A percentile compares a stretch with the other conserved stretches of the same genome.
These are phyloP conservation scores for Penicillium daleae DNA, from an alignment of 495 filamentous ascomycete species.

Conservation along the genomic window DNA sequence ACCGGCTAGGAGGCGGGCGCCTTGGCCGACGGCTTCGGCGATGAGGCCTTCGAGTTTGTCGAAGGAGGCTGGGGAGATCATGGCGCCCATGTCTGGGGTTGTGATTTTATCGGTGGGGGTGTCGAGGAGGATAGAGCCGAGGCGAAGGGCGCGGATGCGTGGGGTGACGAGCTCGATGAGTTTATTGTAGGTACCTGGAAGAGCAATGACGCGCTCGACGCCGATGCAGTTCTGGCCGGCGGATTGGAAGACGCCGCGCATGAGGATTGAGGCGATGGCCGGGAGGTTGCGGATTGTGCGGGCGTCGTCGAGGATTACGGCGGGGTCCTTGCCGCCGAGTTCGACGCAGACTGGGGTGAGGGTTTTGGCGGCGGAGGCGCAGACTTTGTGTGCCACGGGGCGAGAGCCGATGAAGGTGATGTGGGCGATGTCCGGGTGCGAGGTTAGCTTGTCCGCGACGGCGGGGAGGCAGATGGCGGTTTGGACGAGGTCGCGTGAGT, in stretches of 20 bases:
- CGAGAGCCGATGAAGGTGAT: constrained; percentile 97
- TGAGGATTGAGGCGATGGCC: constrained; percentile 75
- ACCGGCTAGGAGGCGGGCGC: constrained; percentile 80
- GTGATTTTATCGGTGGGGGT: constrained; percentile 28
- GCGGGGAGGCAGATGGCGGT: constrained; percentile 84
- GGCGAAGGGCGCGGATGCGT: constrained; percentile 70
- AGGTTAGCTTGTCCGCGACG: constrained; percentile 80
- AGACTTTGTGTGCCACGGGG: constrained; percentile 85
- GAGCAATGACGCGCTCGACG: constrained; percentile 87
- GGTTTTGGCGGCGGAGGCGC: constrained; percentile 77
- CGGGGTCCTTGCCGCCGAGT: constrained; percentile 93
- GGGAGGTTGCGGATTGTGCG: constrained; percentile 60
- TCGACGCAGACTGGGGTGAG: constrained; percentile 87
- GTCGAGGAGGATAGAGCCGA: constrained; percentile 66
- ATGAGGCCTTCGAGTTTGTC: constrained; percentile 70
- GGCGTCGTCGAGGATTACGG: constrained; percentile 84
- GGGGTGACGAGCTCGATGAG: constrained; percentile 72
- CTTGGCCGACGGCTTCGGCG: constrained; percentile 71
- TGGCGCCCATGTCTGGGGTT: constrained; percentile 78
- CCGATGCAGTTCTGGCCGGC: constrained; percentile 99
- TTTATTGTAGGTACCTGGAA: constrained; percentile 70
- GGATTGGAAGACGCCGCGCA: constrained; percentile 93
- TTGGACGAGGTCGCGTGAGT: constrained; percentile 83
- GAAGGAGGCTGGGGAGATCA: constrained; percentile 80
- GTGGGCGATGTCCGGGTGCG: constrained; percentile 81